Conservation (phyloP, 2,329 filamentous ascomycete species). For the Paecilomyces formosus region DNA sequence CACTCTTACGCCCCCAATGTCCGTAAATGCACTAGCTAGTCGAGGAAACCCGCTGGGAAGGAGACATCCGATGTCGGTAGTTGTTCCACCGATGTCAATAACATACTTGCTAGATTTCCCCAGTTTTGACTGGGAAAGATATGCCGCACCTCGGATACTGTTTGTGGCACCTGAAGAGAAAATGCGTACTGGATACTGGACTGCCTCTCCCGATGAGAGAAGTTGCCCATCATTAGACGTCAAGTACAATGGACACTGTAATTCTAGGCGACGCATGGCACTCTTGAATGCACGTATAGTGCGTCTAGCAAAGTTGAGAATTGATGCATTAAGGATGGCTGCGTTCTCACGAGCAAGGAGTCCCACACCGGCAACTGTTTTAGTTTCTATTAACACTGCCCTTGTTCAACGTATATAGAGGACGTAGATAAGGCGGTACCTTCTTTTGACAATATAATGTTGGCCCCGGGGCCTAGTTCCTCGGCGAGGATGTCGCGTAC, state of each 20-base stretch:
- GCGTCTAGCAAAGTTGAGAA: slow-evolving; percentile 49
- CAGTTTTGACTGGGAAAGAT: slow-evolving; percentile 36
- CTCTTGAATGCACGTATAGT: slow-evolving; percentile 51
- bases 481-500: slow-evolving; percentile 1
- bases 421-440: not conserved
- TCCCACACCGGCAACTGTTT: slow-evolving; percentile 39
- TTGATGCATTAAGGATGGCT: slow-evolving; percentile 56
- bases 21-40: slow-evolving; percentile 55
- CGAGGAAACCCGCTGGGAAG: slow-evolving; percentile 57
- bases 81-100: slow-evolving; percentile 61
- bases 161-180: slow-evolving; percentile 60
- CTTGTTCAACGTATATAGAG: slow-evolving; percentile 6
- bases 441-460: slow-evolving; percentile 4
- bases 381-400: slow-evolving; percentile 37
- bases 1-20: slow-evolving; percentile 56
- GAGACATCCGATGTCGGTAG: slow-evolving; percentile 56
- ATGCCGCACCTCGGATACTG: slow-evolving; percentile 56
- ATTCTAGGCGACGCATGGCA: slow-evolving; percentile 43
- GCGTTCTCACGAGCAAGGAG: slow-evolving; percentile 56
- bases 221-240: slow-evolving; percentile 60
- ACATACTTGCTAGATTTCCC: slow-evolving; percentile 36
- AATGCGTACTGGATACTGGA: slow-evolving; percentile 51
- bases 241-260: slow-evolving; percentile 51
- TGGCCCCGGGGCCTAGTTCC: slow-evolving; percentile 1
- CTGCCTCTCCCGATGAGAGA: slow-evolving; percentile 46